Conservation (phyloP, 768 basidiomycete species). For the Lactarius psammicola region DNA sequence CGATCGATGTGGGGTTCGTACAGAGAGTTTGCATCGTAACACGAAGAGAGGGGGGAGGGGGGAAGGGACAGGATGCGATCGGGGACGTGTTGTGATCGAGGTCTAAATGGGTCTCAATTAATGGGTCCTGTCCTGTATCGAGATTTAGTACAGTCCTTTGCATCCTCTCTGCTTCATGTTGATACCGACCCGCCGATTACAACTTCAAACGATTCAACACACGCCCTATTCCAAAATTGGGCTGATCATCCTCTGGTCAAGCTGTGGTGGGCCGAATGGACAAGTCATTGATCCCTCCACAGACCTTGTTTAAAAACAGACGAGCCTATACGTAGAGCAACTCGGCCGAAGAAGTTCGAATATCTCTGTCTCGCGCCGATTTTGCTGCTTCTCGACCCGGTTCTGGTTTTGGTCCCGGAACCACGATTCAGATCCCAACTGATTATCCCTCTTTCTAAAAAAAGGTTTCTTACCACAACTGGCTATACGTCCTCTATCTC, state of each 20-base stretch:
- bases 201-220: neutral
- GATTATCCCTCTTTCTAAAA: too few species aligned
- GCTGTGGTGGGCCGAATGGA: neutral
- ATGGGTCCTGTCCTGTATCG: neutral
- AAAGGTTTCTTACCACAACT: too few species aligned
- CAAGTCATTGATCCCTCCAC: neutral
- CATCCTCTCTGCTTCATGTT: neutral
- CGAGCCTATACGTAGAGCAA: neutral
- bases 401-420: neutral
- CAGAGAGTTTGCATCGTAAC: neutral
- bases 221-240: neutral
- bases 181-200: neutral
- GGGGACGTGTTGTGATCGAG: neutral
- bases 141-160: neutral
- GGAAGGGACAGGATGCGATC: neutral
- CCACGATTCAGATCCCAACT: neutral
- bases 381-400: neutral
- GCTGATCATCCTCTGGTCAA: neutral
- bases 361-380: neutral
- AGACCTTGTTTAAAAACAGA: neutral
- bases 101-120: slow-evolving; percentile 2
- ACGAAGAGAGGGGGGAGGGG: neutral
- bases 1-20: neutral
- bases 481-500: too few species aligned
- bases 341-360: too few species aligned